phyloP scores from a whole-genome alignment of 169 alveolate genomes.

The Neospora caninum region DNA sequence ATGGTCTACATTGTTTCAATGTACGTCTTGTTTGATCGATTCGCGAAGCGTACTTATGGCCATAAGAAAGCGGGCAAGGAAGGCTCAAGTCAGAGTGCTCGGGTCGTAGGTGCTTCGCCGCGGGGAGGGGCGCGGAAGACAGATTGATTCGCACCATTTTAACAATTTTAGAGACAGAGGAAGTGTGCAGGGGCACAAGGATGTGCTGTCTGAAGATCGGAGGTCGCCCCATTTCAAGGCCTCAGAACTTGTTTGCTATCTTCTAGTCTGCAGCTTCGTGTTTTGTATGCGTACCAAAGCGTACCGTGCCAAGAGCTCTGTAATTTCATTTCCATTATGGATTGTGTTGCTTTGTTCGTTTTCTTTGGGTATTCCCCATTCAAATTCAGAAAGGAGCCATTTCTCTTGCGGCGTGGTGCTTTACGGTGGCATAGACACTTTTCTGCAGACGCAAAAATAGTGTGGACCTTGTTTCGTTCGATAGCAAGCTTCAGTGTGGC shows the following conservation, averaged over 20 bases:
- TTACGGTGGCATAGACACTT: not conserved
- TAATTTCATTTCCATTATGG: not conserved
- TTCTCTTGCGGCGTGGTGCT: not conserved
- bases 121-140: not conserved
- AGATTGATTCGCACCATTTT: not conserved
- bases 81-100: not conserved
- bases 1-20: conserved; percentile 69
- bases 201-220: not conserved
- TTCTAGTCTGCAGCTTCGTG: not conserved
- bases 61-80: not conserved
- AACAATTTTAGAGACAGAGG: not conserved
- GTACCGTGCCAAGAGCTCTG: not conserved
- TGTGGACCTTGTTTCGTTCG: not conserved
- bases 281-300: not conserved
- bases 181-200: not conserved
- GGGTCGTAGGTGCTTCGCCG: not conserved
- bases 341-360: not conserved
- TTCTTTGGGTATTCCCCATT: not conserved
- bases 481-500: not conserved
- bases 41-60: conserved; percentile 70
- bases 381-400: not conserved
- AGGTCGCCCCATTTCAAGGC: not conserved
- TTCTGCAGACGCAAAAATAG: not conserved
- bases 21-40: conserved; percentile 70
- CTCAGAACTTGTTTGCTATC: not conserved